Base-by-base conservation (phyloP, 768 basidiomycete genomes). In the Leucogyrophana mollusca region DNA sequence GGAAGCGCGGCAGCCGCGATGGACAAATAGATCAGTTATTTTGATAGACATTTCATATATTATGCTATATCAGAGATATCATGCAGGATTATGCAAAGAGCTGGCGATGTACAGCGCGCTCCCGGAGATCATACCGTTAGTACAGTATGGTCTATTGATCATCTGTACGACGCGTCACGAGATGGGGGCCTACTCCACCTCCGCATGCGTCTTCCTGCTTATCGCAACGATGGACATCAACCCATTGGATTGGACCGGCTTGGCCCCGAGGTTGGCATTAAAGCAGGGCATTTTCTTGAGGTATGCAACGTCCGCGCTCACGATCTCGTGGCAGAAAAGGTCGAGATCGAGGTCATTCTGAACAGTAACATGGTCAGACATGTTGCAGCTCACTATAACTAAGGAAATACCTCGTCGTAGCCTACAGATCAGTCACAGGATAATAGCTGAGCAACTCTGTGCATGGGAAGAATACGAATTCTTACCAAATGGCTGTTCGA, bases 341-440 rank as follows among this genome's bases (percentile, higher is more conserved):
- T 85, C 83, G 17, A 85, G 71, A 53, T 85, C 82, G 24, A 85
- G 73, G 53, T 85, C 84, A 55, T 83, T 83, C 78, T 82, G 54
- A 1, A 30, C 16, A 6, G 20, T 7, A 6, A 16, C 16, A n/a
- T 8, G 35, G 16, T 16, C 20, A 37, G 20, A 16, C 16, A n/a
- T n/a, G 10, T 8, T 5, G 18, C n/a, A 9, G 34, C 33, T 37
- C n/a, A 34, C 23, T 18, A 43, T n/a, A 40, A 13, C 41, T 13
- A 27, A 32, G 30, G 9, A 57, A 72, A 23, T 52, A 79, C 78
- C 40, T 82, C 80, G 50, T 84, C 82, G 54, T 83, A 85, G 4
- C 82, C 79, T 79, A 47, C 18, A 23, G 2, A 41, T 34, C n/a
- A 42, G 9, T 20, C 32, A 41, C 34, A 3, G 34, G 43, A 30